Conservation (phyloP, 2,329 filamentous ascomycete genomes). For the Trichoderma koningiopsis region DNA sequence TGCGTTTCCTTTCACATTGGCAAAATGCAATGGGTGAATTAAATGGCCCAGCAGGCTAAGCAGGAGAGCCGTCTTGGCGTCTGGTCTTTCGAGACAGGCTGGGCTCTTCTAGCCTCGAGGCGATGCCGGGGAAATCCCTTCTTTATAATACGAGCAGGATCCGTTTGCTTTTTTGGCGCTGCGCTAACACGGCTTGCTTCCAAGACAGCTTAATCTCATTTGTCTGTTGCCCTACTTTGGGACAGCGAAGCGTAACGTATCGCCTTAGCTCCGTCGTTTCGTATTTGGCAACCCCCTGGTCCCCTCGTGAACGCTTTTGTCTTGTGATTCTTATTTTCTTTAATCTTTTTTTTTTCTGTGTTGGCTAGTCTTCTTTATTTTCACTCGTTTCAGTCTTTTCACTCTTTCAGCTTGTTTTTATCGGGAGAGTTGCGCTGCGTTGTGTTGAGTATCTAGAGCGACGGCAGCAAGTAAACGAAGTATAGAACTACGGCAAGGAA, state of each 20-base stretch:
- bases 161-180: constrained; percentile 3
- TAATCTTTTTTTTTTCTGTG: not conserved
- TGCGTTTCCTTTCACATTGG: not conserved
- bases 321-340: not conserved
- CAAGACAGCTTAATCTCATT: constrained; percentile 19
- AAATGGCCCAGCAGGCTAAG: not conserved
- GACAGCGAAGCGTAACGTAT: not conserved
- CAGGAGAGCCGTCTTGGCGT: not conserved
- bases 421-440: not conserved
- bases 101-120: not conserved
- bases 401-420: not conserved
- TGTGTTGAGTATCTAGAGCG: not conserved
- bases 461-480: not conserved
- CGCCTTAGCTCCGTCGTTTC: not conserved
- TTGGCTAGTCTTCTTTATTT: not conserved
- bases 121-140: not conserved
- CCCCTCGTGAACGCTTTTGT: not conserved
- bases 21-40: not conserved
- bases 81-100: not conserved
- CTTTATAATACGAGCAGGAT: not conserved
- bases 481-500: not conserved
- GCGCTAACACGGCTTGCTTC: constrained; percentile 2
- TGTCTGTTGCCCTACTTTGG: not conserved
- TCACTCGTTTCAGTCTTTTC: not conserved
- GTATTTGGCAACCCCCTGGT: not conserved